A percentile compares a stretch with the other conserved stretches of the same genome.
These are phyloP conservation scores for Triangularia setosa DNA, from an alignment of 2,329 filamentous ascomycete genomes.

Conservation along the genomic window DNA sequence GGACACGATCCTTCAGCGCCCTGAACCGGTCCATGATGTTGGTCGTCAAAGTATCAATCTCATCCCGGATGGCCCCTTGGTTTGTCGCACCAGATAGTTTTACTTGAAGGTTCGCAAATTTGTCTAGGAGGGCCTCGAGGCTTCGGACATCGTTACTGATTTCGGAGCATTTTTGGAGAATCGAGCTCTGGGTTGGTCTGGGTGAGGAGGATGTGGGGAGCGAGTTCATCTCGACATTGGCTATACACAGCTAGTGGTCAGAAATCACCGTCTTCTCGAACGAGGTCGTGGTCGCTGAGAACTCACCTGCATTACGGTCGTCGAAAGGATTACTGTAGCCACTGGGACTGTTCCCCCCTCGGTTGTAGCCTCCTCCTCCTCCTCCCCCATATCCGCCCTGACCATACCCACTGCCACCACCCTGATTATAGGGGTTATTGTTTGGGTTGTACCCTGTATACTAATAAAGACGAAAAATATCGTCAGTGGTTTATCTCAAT, in stretches of 20 bases:
- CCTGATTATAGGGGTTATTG: neutral
- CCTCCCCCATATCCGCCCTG: neutral
- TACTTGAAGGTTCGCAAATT: conserved; percentile 68
- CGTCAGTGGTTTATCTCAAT: neutral
- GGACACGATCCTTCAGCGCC: conserved; percentile 72
- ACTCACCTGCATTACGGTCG: conserved; percentile 42
- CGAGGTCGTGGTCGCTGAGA: neutral
- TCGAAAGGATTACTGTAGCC: conserved; percentile 53
- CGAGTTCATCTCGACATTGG: conserved; percentile 65
- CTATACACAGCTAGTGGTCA: conserved; percentile 6
- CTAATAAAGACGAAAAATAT: neutral
- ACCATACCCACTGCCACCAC: neutral
- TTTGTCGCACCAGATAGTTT: conserved; percentile 72
- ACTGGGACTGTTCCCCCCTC: conserved; percentile 16
- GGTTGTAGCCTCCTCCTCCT: neutral
- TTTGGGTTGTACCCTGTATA: conserved; percentile 20
- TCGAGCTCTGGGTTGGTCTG: conserved; percentile 63
- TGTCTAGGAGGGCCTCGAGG: conserved; percentile 67
- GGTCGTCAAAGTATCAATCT: conserved; percentile 69
- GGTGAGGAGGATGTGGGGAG: conserved; percentile 45
- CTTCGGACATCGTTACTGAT: conserved; percentile 74
- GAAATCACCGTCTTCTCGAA: neutral
- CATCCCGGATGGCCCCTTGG: conserved; percentile 61
- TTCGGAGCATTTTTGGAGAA: conserved; percentile 79
- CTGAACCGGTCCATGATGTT: conserved; percentile 84